Percentiles rank a stretch among this genome's conserved stretches.
Evolutionary conservation across 768 basidiomycete genomes (phyloP).

Genomic region (Krasilnikovozyma curviuscula): DNA sequence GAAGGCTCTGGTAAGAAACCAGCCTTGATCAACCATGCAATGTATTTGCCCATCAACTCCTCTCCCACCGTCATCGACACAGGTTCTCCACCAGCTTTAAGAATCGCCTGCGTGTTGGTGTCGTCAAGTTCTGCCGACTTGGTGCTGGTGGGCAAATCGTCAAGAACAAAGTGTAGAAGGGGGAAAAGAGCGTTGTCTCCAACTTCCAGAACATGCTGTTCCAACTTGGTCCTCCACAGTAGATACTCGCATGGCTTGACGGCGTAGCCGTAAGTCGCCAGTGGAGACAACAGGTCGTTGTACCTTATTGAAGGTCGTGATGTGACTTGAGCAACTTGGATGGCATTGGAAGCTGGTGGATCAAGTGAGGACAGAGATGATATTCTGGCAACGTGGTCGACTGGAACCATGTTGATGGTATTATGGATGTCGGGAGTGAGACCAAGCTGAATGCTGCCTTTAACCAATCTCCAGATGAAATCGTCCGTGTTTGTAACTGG

Average conservation of each 20-base stretch:
- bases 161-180: conserved; percentile 85
- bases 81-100: conserved; percentile 30
- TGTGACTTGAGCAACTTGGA: conserved; percentile 43
- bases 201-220: conserved; percentile 80
- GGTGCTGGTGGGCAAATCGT: conserved; percentile 90
- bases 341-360: conserved; percentile 27
- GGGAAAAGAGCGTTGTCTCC: conserved; percentile 97
- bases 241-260: conserved; percentile 70
- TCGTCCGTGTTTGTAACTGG: conserved; percentile 96
- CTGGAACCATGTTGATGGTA: conserved; percentile 93
- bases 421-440: conserved; percentile 95
- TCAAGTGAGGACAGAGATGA: conserved; percentile 49
- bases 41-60: conserved; percentile 60
- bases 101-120: conserved; percentile 50
- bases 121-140: conserved; percentile 83
- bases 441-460: conserved; percentile 96
- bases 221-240: conserved; percentile 73
- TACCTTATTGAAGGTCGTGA: conserved; percentile 73
- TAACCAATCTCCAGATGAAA: conserved; percentile 93
- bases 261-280: conserved; percentile 59
- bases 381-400: conserved; percentile 81
- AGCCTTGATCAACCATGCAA: conserved; percentile 77
- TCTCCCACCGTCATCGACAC: conserved; percentile 46
- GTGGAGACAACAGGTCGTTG: conserved; percentile 59
- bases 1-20: conserved; percentile 52